Evolutionary conservation across 2,329 filamentous ascomycete genomes (phyloP).

Genomic region (Periconia digitata): DNA sequence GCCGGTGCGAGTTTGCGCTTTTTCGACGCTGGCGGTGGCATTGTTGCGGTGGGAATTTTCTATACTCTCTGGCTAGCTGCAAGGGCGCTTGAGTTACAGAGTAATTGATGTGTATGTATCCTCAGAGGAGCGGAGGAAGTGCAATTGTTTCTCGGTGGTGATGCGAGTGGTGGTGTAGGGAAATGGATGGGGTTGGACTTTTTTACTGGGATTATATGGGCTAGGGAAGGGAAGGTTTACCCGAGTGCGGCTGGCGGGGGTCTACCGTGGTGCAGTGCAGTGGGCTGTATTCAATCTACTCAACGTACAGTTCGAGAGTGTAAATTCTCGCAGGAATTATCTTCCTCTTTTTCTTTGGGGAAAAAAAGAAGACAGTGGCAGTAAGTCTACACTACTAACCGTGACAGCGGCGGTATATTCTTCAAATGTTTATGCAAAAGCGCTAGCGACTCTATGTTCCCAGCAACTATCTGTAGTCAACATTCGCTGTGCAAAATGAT

Average conservation of each 20-base stretch:
- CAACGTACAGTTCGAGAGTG: too few relatives aligned
- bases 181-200: background rate
- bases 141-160: background rate
- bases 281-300: background rate
- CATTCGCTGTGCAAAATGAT: too few relatives aligned
- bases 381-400: too few relatives aligned
- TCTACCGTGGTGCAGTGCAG: background rate
- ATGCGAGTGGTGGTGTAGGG: background rate
- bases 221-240: background rate
- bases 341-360: too few relatives aligned
- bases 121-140: background rate
- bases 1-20: constrained; percentile 54
- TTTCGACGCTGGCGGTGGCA: constrained; percentile 29
- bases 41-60: constrained; percentile 1
- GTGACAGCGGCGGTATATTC: too few relatives aligned
- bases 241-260: background rate
- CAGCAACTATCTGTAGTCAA: too few relatives aligned
- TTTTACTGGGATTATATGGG: background rate
- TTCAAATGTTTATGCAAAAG: too few relatives aligned
- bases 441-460: too few relatives aligned
- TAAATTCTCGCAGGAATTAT: too few relatives aligned
- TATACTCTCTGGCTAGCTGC: background rate
- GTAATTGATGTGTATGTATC: too few relatives aligned
- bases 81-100: too few relatives aligned
- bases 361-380: too few relatives aligned